Conservation (phyloP, 192 early-diverging fungal genomes). For the Phycomyces blakesleeanus region DNA sequence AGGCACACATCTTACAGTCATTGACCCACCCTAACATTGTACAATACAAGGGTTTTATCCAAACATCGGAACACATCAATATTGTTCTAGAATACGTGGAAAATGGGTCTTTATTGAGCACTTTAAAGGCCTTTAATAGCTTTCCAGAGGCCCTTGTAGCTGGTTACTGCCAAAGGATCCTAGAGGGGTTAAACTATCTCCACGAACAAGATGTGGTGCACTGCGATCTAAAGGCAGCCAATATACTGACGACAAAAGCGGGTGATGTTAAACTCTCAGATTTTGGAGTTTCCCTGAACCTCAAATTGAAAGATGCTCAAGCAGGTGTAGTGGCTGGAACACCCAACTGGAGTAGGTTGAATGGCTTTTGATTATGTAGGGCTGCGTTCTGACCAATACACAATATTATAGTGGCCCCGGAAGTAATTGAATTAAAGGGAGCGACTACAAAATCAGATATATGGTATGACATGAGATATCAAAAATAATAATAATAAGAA, state of each 20-base stretch:
- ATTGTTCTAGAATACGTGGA: slow-evolving; percentile 90
- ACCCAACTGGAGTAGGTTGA: slow-evolving; percentile 68
- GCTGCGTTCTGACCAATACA: slow-evolving; percentile 3
- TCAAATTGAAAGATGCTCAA: slow-evolving; percentile 63
- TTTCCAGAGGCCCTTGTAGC: slow-evolving; percentile 88
- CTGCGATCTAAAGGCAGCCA: slow-evolving; percentile 94
- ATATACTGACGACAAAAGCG: slow-evolving; percentile 91
- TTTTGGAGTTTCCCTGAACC: slow-evolving; percentile 92
- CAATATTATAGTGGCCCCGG: slow-evolving; percentile 64
- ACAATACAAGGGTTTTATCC: slow-evolving; percentile 79
- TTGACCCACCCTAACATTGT: slow-evolving; percentile 81
- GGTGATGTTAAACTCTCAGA: slow-evolving; percentile 94
- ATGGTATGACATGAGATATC: slow-evolving; percentile 53
- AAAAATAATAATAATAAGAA: neutral
- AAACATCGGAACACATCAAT: slow-evolving; percentile 66
- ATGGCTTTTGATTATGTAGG: neutral
- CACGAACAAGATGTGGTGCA: slow-evolving; percentile 88
- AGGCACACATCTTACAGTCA: slow-evolving; percentile 82
- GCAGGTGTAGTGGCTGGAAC: slow-evolving; percentile 73
- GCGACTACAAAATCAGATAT: slow-evolving; percentile 89
- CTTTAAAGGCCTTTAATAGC: slow-evolving; percentile 73
- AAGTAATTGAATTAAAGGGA: slow-evolving; percentile 90
- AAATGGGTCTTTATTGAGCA: slow-evolving; percentile 88
- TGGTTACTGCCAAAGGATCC: slow-evolving; percentile 80
- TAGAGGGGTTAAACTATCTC: slow-evolving; percentile 87